Conservation (phyloP, 768 basidiomycete genomes). For the Cyclocybe aegerita region DNA sequence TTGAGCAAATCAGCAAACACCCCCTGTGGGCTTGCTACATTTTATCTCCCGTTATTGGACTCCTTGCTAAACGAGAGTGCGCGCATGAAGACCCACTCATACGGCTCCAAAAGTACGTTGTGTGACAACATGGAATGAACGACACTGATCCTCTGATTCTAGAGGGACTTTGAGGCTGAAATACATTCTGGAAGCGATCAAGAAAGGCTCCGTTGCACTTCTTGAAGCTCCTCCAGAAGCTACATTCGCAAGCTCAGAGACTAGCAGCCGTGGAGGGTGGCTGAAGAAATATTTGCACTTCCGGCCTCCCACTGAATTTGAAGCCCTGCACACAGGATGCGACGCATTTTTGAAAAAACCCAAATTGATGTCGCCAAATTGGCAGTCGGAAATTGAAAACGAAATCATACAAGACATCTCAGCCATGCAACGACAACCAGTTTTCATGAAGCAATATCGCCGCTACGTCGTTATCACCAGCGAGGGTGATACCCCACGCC, state of each 20-base stretch:
- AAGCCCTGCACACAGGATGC: conserved; percentile 44
- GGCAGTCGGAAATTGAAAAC: conserved; percentile 37
- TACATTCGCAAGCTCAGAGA: conserved; percentile 14
- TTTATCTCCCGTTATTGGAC: conserved; percentile 61
- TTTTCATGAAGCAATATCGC: conserved; percentile 58
- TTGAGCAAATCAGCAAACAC: conserved; percentile 54
- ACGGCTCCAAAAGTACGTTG: conserved; percentile 38
- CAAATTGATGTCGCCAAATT: conserved; percentile 20
- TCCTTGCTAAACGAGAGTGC: conserved; percentile 42
- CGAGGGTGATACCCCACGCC: conserved; percentile 23
- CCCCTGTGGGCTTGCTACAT: conserved; percentile 71
- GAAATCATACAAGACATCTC: conserved; percentile 50
- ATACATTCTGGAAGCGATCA: conserved; percentile 47
- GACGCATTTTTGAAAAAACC: conserved; percentile 32
- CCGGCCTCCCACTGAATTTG: conserved; percentile 32
- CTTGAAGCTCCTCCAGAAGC: conserved; percentile 46
- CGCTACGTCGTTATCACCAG: conserved; percentile 62
- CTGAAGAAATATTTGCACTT: conserved; percentile 30
- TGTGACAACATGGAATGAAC: not conserved
- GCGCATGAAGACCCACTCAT: conserved; percentile 38
- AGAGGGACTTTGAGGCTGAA: conserved; percentile 40
- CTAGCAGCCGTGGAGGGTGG: conserved; percentile 34
- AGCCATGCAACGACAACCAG: conserved; percentile 61
- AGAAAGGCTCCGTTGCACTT: conserved; percentile 55
- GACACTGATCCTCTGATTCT: not conserved